These are phyloP conservation scores for Collybia mongolica DNA, from an alignment of 768 basidiomycete genomes.

Conservation along the genomic window DNA sequence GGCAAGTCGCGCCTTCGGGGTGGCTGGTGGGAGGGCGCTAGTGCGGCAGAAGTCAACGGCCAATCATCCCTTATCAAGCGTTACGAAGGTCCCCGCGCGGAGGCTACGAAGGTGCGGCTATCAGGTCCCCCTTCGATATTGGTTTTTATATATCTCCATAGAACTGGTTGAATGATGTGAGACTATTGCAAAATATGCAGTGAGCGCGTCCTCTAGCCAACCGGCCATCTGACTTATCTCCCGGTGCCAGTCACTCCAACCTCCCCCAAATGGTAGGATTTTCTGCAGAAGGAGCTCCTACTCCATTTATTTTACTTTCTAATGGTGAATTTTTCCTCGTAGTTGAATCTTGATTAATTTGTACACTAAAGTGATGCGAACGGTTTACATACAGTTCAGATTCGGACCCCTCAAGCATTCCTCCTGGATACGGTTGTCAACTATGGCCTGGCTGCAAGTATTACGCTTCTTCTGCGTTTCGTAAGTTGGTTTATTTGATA, in stretches of 20 bases:
- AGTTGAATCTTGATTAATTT: too few species aligned
- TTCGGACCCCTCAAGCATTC: constrained; percentile 37
- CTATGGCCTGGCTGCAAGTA: constrained; percentile 34
- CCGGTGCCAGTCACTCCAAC: constrained; percentile 42
- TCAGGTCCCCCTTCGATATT: neutral
- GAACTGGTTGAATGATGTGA: constrained; percentile 52
- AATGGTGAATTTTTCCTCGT: constrained; percentile 29
- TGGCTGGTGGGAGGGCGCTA: constrained; percentile 48
- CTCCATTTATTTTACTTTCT: constrained; percentile 51
- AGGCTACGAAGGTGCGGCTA: constrained; percentile 27
- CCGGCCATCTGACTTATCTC: neutral
- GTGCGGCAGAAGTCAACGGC: constrained; percentile 38
- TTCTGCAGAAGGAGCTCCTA: constrained; percentile 40
- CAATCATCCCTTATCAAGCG: constrained; percentile 39
- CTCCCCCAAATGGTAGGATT: constrained; percentile 53
- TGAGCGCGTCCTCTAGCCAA: constrained; percentile 19
- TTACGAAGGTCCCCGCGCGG: constrained; percentile 36
- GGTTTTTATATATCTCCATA: constrained; percentile 12
- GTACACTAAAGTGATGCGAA: too few species aligned
- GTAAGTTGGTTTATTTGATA: constrained; percentile 10
- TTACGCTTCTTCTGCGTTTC: constrained; percentile 20
- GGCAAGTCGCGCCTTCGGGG: constrained; percentile 33
- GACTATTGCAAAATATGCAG: constrained; percentile 49
- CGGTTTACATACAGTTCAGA: constrained; percentile 32
- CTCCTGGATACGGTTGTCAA: constrained; percentile 33